Base-by-base conservation (phyloP, 495 filamentous ascomycete genomes). In the Penicilliopsis zonata region DNA sequence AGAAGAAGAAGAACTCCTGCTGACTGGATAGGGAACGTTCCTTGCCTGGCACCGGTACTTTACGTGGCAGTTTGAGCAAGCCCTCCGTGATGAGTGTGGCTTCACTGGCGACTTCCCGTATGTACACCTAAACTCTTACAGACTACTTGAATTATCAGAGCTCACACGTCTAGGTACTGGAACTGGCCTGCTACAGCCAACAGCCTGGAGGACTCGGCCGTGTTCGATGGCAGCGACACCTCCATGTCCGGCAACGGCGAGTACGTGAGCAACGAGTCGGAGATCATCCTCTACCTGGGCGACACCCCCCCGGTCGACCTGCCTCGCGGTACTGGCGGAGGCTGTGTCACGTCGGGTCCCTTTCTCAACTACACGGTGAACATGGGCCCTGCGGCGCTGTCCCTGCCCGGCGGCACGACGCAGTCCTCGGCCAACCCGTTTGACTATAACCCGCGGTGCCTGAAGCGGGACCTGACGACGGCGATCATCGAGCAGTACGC, bases 11-110 rank as follows among this genome's bases (percentile, higher is more conserved):
- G n/a, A n/a, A n/a, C n/a, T n/a, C n/a, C n/a, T n/a, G n/a, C n/a
- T n/a, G n/a, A n/a, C n/a, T 28, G 5, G 5, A 8, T n/a, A 28
- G 26, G 26, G 26, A 8, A 28, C 26, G 9, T 28, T 86, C 53
- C 56, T 82, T 18, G 52, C 70, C 1, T 85, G 79, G 76, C 81
- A 86, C 44, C 63, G 80, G 13, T 79, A 77, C 50, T 85, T 73
- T 44, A 58, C 68, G 23, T 69, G 55, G 36, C 52, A 57, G 8
- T 84, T 74, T 46, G 82, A 85, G 48, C 63, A 75, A 44, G 74
- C 79, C 2, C 59, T 86, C 14, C 59, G 67, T 14, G 63, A 75
- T 10, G 80, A 87, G 42, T 86, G 82, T 43, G 76, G 76, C 27
- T 86, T 81, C 42, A 70, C 44, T 0, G 77, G 77, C 19, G 44